A percentile compares a stretch with the other conserved stretches of the same genome.
Evolutionary conservation across 2,329 filamentous ascomycete genomes (phyloP).

Genomic region (Penicillium brevicompactum): DNA sequence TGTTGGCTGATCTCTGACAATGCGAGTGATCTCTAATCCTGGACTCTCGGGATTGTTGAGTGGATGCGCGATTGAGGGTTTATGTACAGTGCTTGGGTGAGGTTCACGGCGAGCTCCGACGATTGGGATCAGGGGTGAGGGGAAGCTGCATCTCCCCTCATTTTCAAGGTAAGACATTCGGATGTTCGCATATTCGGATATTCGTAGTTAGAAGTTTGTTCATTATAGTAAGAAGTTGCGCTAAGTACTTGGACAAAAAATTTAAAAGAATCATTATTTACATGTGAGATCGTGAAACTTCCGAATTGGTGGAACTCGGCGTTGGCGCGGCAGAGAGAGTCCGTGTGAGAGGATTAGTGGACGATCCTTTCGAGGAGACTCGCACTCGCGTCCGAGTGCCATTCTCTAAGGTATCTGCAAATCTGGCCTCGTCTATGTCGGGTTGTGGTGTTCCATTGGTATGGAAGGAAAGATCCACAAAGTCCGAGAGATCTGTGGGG

Average conservation of each 20-base stretch:
- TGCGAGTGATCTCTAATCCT: neutral
- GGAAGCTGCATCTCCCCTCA: constrained; percentile 7
- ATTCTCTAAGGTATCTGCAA: constrained; percentile 5
- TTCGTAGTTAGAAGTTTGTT: neutral
- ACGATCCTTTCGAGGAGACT: constrained; percentile 15
- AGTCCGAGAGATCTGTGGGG: constrained; percentile 26
- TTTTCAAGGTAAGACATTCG: neutral
- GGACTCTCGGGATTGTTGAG: neutral
- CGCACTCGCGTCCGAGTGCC: neutral
- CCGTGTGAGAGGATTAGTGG: constrained; percentile 11
- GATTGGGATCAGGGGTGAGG: constrained; percentile 7
- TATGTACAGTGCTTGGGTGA: neutral
- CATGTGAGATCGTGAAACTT: constrained; percentile 9
- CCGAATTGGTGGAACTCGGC: constrained; percentile 7
- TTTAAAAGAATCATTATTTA: constrained; percentile 6
- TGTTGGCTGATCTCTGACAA: neutral
- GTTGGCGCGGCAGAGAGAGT: constrained; percentile 4
- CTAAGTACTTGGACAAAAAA: constrained; percentile 7
- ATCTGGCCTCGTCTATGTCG: constrained; percentile 18
- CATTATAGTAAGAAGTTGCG: constrained; percentile 8
- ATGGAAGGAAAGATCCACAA: constrained; percentile 26
- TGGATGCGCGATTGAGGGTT: neutral
- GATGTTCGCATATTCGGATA: neutral
- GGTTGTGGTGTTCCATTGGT: constrained; percentile 2
- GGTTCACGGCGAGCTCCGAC: constrained; percentile 18